Conservation (phyloP, 106 monocot genomes). For the Dioscorea zingiberensis region DNA sequence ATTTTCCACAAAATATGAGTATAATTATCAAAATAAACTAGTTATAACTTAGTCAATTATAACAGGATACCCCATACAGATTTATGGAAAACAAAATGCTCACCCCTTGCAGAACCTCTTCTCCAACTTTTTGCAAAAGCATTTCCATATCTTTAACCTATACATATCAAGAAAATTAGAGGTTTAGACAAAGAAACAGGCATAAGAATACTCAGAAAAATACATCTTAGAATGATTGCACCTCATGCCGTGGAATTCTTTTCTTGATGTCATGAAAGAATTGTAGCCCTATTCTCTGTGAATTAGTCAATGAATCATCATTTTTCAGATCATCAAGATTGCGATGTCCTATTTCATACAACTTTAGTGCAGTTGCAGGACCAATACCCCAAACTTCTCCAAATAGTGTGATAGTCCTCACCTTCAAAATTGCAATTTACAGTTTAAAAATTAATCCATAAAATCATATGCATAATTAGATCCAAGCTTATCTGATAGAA, state of each 20-base stretch:
- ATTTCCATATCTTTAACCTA: slow-evolving; percentile 91
- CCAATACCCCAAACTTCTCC: slow-evolving; percentile 99
- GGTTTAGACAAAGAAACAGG: not conserved
- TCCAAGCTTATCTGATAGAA: not conserved
- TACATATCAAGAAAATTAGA: not conserved
- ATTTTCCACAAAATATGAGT: too few species aligned
- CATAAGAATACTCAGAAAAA: not conserved
- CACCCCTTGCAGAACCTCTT: slow-evolving; percentile 69
- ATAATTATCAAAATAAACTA: too few species aligned
- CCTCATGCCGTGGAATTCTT: slow-evolving; percentile 92
- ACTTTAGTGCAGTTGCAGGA: slow-evolving; percentile 93
- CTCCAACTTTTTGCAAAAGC: slow-evolving; percentile 67
- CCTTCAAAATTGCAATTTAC: slow-evolving; percentile 31
- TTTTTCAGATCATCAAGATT: slow-evolving; percentile 72
- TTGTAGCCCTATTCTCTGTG: slow-evolving; percentile 68
- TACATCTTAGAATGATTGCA: slow-evolving; percentile 3
- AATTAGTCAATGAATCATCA: slow-evolving; percentile 69
- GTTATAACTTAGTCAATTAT: too few species aligned
- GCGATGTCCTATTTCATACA: slow-evolving; percentile 94
- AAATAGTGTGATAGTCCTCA: slow-evolving; percentile 66
- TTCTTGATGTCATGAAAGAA: slow-evolving; percentile 83
- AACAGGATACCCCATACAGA: too few species aligned
- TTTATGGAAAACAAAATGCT: slow-evolving; percentile 7
- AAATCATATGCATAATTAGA: not conserved
- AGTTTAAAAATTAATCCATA: not conserved